Conservation (phyloP, 2,329 filamentous ascomycete species). For the Xylariaceae sp. region DNA sequence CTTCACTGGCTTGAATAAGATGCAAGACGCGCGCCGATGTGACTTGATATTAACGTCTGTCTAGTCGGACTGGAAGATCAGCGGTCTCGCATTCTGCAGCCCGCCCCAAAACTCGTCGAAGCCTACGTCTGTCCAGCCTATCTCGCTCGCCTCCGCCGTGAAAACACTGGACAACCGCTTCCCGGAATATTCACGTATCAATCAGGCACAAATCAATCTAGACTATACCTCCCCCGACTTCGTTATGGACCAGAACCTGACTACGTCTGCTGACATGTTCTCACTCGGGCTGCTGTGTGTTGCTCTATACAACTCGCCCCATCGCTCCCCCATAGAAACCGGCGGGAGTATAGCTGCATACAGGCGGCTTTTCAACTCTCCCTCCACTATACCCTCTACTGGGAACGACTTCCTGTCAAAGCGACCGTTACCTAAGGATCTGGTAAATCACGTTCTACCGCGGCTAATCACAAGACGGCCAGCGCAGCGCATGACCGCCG, state of each 20-base stretch:
- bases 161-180: slow-evolving; percentile 75
- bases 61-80: slow-evolving; percentile 96
- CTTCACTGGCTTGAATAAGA: no score
- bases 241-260: slow-evolving; percentile 84
- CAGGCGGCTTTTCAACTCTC: slow-evolving; percentile 75
- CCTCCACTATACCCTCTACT: slow-evolving; percentile 71
- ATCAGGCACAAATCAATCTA: slow-evolving; percentile 82
- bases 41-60: slow-evolving; percentile 29
- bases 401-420: slow-evolving; percentile 83
- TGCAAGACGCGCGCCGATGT: neutral
- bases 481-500: slow-evolving; percentile 79
- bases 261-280: slow-evolving; percentile 84
- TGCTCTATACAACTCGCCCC: slow-evolving; percentile 91
- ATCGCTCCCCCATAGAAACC: slow-evolving; percentile 77
- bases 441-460: slow-evolving; percentile 72
- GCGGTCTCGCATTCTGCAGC: slow-evolving; percentile 85
- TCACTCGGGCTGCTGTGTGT: slow-evolving; percentile 85
- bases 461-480: slow-evolving; percentile 82
- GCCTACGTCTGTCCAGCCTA: slow-evolving; percentile 69
- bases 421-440: slow-evolving; percentile 72
- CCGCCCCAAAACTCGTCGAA: slow-evolving; percentile 72
- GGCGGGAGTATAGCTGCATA: slow-evolving; percentile 79
- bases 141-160: slow-evolving; percentile 77
- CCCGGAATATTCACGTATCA: slow-evolving; percentile 77
- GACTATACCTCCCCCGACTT: slow-evolving; percentile 96